phyloP scores from a whole-genome alignment of 257 asterid genomes.

The Ballota nigra region DNA sequence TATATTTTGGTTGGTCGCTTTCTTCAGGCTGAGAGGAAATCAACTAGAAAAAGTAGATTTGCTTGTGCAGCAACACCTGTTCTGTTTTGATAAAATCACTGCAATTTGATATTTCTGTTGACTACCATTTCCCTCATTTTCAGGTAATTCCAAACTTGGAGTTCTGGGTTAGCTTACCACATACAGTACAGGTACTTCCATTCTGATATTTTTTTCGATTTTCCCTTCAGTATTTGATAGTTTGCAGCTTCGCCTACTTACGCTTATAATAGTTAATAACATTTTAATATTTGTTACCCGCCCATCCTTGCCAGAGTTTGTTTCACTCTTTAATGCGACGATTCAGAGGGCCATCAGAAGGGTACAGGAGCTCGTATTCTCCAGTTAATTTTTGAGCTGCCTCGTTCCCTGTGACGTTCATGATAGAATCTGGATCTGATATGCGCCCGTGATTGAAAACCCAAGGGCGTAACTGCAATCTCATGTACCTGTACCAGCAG shows the following conservation, averaged over 20 bases:
- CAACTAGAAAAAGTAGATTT: not conserved
- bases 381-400: slow-evolving; percentile 71
- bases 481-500: slow-evolving; percentile 8
- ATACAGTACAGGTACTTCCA: slow-evolving; percentile 61
- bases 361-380: slow-evolving; percentile 80
- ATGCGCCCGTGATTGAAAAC: not conserved
- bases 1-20: not conserved
- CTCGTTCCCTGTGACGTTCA: not conserved
- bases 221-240: not conserved
- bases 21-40: not conserved
- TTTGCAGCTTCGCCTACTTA: not conserved
- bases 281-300: slow-evolving; percentile 3
- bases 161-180: slow-evolving; percentile 90
- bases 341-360: slow-evolving; percentile 81
- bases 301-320: slow-evolving; percentile 47
- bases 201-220: not conserved
- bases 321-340: slow-evolving; percentile 55
- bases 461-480: slow-evolving; percentile 6
- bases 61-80: not conserved
- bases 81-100: slow-evolving; percentile 7
- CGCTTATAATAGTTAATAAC: not conserved
- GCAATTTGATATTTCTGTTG: not conserved
- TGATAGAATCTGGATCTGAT: slow-evolving; percentile 7
- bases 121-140: slow-evolving; percentile 25
- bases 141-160: slow-evolving; percentile 92